Evolutionary conservation across 2,329 filamentous ascomycete genomes (phyloP), one percentile per base, ranked within the genome.

Genomic region (Leptoxyphium fumago): DNA sequence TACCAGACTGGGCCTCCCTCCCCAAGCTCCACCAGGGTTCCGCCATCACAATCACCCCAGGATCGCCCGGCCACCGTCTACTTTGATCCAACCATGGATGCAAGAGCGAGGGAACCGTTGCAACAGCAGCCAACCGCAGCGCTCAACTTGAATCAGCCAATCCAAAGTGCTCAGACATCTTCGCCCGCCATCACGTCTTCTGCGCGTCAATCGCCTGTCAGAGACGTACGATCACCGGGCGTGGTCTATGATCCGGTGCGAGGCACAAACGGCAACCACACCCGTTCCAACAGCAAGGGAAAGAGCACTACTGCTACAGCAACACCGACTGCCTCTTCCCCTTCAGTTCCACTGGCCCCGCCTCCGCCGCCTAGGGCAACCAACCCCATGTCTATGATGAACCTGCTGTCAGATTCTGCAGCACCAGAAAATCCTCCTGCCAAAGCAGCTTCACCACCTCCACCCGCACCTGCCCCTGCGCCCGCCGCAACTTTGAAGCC

Each of bases 341-440:
- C 21, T 26, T 36, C 32, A 13, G 32, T 9, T 5, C 60, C 57
- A 40, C 59, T 61, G 17, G 60, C 62, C 29, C 61, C 64, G 46
- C 58, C 59, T 38, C 57, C 63, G 17, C 49, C 53, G 10, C 44
- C 47, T 15, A 79, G 87, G 61, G 73, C 80, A 36, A 80, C 82
- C 46, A 84, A 94, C 60, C 83, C 88, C 43, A 95, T 95, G 88
- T 91, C 88, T 5, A 91, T 96, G 58, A 91, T 86, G 52, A 95
- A 88, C 60, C 93, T 96, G 47, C 79, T 96, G 38, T 89, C 86
- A 3, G 87, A 77, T 52, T 74, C 83, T 44, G 80, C 46, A 6
- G 38, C 40, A 11, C 43, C 45, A 15, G 17, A 40, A 17, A 39
- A 38, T 36, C 43, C 45, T 14, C 10, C 40, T 17, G 40, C 40